These are phyloP conservation scores for Populus hybrid DNA, from an alignment of 441 rosid genomes.

Conservation along the genomic window DNA sequence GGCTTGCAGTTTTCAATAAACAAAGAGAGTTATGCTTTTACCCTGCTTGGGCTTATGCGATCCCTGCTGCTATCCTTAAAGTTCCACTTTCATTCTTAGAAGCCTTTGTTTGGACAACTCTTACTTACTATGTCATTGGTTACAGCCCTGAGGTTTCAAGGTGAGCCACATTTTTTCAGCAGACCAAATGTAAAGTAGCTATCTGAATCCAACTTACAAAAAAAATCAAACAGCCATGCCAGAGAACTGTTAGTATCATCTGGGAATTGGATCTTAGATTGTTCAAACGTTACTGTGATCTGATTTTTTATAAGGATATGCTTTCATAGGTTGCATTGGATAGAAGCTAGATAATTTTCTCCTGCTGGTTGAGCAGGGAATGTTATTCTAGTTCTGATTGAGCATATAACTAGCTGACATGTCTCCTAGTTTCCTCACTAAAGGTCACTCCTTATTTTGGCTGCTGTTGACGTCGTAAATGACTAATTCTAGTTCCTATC, in stretches of 20 bases:
- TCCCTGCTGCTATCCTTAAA: constrained; percentile 71
- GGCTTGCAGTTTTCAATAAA: constrained; percentile 74
- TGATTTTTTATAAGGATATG: not conserved
- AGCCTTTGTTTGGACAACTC: constrained; percentile 51
- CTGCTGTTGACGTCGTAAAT: not conserved
- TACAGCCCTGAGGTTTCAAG: constrained; percentile 59
- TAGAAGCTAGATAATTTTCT: not conserved
- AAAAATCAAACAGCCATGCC: not conserved
- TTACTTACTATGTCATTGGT: constrained; percentile 66
- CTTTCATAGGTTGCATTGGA: not conserved
- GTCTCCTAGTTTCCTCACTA: not conserved
- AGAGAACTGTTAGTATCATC: not conserved
- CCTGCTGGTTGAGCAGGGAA: not conserved
- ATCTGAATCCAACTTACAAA: not conserved
- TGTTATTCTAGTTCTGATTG: constrained; percentile 1
- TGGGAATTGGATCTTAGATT: not conserved
- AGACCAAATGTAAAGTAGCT: not conserved
- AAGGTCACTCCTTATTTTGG: not conserved
- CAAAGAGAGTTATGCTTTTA: constrained; percentile 69
- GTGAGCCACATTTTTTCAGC: constrained; percentile 26
- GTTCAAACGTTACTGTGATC: not conserved
- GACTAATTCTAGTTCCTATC: not conserved
- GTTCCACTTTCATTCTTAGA: constrained; percentile 57
- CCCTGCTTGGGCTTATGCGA: constrained; percentile 68
- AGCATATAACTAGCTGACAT: not conserved